Conservation (phyloP, 495 filamentous ascomycete species). For the Neurospora africana region DNA sequence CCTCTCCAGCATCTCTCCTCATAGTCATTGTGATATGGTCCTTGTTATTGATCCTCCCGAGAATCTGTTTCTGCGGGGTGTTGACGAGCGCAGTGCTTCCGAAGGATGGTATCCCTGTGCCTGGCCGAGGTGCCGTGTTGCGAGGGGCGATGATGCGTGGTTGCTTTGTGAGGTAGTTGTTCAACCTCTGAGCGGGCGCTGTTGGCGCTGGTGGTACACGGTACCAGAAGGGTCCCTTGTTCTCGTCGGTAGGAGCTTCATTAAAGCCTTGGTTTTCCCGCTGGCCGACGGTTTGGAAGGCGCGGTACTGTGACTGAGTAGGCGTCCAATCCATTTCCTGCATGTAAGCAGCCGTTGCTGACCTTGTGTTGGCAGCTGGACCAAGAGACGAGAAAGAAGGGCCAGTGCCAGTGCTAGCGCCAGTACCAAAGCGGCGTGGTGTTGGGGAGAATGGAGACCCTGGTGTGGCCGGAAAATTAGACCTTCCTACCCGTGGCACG, state of each 20-base stretch:
- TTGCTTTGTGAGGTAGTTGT: conserved; percentile 45
- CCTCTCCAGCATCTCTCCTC: not conserved
- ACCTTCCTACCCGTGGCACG: not conserved
- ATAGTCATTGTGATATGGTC: not conserved
- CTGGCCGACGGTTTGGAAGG: conserved; percentile 36
- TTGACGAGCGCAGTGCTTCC: not conserved
- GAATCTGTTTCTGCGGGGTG: not conserved
- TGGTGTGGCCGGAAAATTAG: not conserved
- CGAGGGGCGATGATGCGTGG: conserved; percentile 13
- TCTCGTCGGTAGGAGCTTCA: conserved; percentile 36
- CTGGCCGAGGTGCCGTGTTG: not conserved
- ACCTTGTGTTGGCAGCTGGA: not conserved
- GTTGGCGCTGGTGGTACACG: conserved; percentile 55
- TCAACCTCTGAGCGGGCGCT: conserved; percentile 50
- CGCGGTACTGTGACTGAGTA: conserved; percentile 40
- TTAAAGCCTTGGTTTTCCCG: conserved; percentile 45
- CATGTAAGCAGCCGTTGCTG: conserved; percentile 19
- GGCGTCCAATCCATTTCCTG: conserved; percentile 81
- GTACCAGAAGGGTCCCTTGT: conserved; percentile 41
- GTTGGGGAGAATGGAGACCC: not conserved
- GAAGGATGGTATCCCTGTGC: not conserved
- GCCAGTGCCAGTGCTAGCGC: not conserved
- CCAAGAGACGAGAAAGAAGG: not conserved
- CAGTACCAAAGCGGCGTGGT: not conserved
- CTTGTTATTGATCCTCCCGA: not conserved